A percentile compares a stretch with the other conserved stretches of the same genome.
Conservation (phyloP, 345 rosid genomes). For the Pugionium dolabratum region DNA sequence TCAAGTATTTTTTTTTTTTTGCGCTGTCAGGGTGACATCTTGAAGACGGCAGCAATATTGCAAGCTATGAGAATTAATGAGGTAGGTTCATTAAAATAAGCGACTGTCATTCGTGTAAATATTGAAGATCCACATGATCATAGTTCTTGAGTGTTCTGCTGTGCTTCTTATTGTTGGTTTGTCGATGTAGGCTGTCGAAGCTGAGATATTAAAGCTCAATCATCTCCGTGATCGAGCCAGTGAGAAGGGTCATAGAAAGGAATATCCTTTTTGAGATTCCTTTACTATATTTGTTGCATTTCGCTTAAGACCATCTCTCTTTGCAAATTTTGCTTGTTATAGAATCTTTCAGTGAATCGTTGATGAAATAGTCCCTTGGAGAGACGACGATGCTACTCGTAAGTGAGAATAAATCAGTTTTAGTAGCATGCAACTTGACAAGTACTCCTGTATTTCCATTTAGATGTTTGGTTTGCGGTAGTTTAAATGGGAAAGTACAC, state of each 20-base stretch:
- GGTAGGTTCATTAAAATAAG: constrained; percentile 49
- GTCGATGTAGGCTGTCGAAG: constrained; percentile 57
- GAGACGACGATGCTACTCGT: too few species aligned
- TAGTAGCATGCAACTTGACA: background rate
- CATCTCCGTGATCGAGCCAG: constrained; percentile 84
- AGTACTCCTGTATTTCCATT: constrained; percentile 8
- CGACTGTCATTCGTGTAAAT: background rate
- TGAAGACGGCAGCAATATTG: constrained; percentile 57
- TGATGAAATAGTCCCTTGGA: too few species aligned
- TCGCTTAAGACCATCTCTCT: background rate
- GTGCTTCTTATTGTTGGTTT: constrained; percentile 19
- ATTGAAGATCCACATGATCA: constrained; percentile 12
- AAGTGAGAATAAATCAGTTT: background rate
- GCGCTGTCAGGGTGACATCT: constrained; percentile 68
- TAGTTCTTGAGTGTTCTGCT: constrained; percentile 5
- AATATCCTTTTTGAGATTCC: constrained; percentile 66
- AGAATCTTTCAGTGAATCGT: too few species aligned
- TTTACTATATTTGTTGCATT: constrained; percentile 20
- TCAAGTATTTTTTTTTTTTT: background rate
- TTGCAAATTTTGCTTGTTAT: background rate
- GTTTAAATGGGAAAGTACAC: background rate
- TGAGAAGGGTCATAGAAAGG: constrained; percentile 66
- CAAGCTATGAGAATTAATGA: constrained; percentile 59
- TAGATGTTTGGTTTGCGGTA: background rate
- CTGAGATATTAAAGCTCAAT: constrained; percentile 59